These are phyloP conservation scores for Erigeron canadensis DNA, from an alignment of 129 eudicot species.

Conservation along the genomic window DNA sequence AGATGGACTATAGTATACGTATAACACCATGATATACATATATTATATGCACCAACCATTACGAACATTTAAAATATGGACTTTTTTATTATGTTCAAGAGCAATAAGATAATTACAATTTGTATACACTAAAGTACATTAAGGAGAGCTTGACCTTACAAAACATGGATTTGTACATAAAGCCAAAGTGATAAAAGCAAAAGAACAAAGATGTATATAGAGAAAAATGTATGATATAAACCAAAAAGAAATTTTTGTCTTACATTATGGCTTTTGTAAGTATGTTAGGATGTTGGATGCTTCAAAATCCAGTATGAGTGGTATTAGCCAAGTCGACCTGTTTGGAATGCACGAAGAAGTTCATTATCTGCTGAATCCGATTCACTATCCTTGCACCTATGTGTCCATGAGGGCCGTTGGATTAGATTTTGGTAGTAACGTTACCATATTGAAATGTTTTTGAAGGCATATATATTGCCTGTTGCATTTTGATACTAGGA, in stretches of 20 bases:
- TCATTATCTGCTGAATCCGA: not conserved
- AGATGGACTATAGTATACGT: too few species aligned
- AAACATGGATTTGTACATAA: not conserved
- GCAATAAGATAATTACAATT: not conserved
- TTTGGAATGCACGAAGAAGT: conserved; percentile 19
- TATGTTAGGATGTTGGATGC: not conserved
- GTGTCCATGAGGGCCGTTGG: conserved; percentile 7
- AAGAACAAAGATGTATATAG: not conserved
- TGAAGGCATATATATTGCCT: not conserved
- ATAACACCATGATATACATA: too few species aligned
- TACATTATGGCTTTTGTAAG: conserved; percentile 14
- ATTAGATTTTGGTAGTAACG: conserved; percentile 12
- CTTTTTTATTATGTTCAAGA: not conserved
- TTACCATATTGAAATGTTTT: not conserved
- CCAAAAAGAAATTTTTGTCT: not conserved
- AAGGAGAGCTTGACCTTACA: not conserved
- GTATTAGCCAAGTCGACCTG: conserved; percentile 1
- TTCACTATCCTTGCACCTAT: conserved; percentile 8
- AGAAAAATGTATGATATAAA: not conserved
- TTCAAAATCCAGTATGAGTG: conserved; percentile 5
- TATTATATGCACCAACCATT: too few species aligned
- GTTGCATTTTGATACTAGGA: conserved; percentile 16
- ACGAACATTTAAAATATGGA: too few species aligned
- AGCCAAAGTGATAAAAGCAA: conserved; percentile 5
- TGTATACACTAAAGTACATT: conserved; percentile 6